A percentile compares a stretch with the other conserved stretches of the same genome.
Evolutionary conservation across 176 grass and related monocot species (phyloP).

Genomic region (Hsuehochloa calcarea): DNA sequence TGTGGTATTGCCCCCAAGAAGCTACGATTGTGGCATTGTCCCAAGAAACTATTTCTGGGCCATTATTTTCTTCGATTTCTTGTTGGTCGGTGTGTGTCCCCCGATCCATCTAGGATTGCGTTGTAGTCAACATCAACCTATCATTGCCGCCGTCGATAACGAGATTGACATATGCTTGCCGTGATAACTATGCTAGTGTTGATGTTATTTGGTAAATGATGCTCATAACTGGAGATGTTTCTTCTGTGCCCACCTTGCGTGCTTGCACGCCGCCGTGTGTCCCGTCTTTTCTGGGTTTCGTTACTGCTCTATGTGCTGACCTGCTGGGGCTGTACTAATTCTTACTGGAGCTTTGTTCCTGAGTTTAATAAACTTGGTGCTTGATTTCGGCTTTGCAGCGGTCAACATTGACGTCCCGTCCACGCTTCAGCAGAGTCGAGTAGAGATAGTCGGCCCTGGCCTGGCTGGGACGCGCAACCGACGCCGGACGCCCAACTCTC

Average conservation of each 20-base stretch:
- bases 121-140: constrained; percentile 41
- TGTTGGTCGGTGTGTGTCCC: constrained; percentile 30
- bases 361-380: too few species aligned
- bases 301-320: background rate
- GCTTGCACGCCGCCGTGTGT: background rate
- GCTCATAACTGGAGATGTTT: background rate
- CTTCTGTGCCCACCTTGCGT: background rate
- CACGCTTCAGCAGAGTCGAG: too few species aligned
- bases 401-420: too few species aligned
- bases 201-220: constrained; percentile 24
- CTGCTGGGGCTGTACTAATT: too few species aligned
- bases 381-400: too few species aligned
- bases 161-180: constrained; percentile 39
- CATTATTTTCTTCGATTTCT: constrained; percentile 36
- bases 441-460: too few species aligned
- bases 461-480: too few species aligned
- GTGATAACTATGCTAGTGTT: constrained; percentile 34
- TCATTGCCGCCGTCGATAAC: constrained; percentile 34
- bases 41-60: constrained; percentile 32
- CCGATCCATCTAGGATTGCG: constrained; percentile 38
- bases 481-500: too few species aligned
- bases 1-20: background rate
- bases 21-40: constrained; percentile 13
- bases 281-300: background rate
- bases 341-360: too few species aligned